A percentile compares a stretch with the other conserved stretches of the same genome.
Evolutionary conservation across 176 grass and related monocot genomes (phyloP).

Genomic region (Zea luxurians): DNA sequence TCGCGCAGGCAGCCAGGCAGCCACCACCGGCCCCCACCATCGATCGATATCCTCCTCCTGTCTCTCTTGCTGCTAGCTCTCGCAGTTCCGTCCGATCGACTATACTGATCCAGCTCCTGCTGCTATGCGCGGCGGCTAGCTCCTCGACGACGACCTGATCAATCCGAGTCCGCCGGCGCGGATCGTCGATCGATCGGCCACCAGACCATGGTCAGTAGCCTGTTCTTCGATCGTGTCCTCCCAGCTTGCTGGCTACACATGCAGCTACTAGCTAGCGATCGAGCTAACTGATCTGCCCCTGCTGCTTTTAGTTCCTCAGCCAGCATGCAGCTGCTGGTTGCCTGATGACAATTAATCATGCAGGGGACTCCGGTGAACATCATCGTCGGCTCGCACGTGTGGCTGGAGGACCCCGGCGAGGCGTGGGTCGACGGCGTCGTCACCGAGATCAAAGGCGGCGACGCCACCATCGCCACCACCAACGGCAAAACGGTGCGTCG

Average conservation of each 20-base stretch:
- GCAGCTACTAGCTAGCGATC: neutral
- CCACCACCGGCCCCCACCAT: neutral
- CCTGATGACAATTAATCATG: neutral
- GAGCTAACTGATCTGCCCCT: neutral
- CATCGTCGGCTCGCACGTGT: conserved; percentile 88
- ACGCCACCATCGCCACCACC: conserved; percentile 59
- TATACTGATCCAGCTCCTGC: neutral
- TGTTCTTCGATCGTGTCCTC: neutral
- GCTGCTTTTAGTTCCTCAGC: too few relatives aligned
- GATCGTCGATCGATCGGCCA: neutral
- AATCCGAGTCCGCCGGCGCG: neutral
- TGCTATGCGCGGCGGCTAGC: neutral
- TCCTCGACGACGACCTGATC: neutral
- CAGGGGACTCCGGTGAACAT: conserved; percentile 96
- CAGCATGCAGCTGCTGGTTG: too few relatives aligned
- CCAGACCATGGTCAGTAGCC: conserved; percentile 7
- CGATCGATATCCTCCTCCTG: neutral
- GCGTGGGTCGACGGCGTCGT: conserved; percentile 89
- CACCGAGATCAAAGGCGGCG: conserved; percentile 63
- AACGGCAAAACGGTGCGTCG: conserved; percentile 64
- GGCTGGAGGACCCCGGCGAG: conserved; percentile 68
- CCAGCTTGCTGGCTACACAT: neutral
- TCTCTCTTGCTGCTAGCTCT: neutral
- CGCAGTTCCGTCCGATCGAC: neutral
- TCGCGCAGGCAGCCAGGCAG: neutral